These are phyloP conservation scores for Pleurotus giganteus DNA, from an alignment of 768 basidiomycete species.

Conservation along the genomic window DNA sequence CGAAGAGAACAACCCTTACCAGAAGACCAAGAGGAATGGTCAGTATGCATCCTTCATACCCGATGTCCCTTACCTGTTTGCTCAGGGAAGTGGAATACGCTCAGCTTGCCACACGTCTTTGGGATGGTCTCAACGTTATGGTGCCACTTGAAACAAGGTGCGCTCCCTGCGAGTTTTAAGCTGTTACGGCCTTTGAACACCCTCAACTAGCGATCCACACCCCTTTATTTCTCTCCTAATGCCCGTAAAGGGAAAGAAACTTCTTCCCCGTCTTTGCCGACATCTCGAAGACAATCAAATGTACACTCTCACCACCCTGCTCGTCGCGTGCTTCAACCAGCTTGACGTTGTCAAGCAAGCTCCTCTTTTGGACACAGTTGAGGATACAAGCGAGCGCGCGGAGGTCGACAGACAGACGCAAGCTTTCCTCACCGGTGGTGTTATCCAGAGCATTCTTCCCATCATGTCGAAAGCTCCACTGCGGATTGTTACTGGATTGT, in stretches of 20 bases:
- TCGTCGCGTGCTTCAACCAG: slow-evolving; percentile 93
- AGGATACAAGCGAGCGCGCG: slow-evolving; percentile 57
- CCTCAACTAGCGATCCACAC: slow-evolving; percentile 77
- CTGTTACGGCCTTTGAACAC: background rate
- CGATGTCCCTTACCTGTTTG: background rate
- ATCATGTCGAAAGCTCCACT: slow-evolving; percentile 79
- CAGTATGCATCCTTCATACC: slow-evolving; percentile 15
- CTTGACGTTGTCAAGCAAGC: slow-evolving; percentile 87
- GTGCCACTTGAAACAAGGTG: slow-evolving; percentile 95
- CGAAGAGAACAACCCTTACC: slow-evolving; percentile 71
- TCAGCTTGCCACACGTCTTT: slow-evolving; percentile 64
- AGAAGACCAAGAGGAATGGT: slow-evolving; percentile 63
- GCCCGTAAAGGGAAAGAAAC: slow-evolving; percentile 88
- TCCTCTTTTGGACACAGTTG: slow-evolving; percentile 61
- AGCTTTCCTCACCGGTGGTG: slow-evolving; percentile 71
- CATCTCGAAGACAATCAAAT: slow-evolving; percentile 77
- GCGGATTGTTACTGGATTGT: slow-evolving; percentile 80
- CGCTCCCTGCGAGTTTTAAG: background rate
- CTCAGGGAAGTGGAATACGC: slow-evolving; percentile 59
- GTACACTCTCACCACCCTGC: slow-evolving; percentile 84
- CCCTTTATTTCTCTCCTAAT: slow-evolving; percentile 92
- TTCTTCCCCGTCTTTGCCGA: slow-evolving; percentile 85
- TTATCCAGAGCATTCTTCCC: slow-evolving; percentile 83
- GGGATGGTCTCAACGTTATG: slow-evolving; percentile 82
- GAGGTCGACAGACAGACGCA: slow-evolving; percentile 90